Conservation (phyloP, 208 protist species). For the Acanthamoeba sp. region DNA sequence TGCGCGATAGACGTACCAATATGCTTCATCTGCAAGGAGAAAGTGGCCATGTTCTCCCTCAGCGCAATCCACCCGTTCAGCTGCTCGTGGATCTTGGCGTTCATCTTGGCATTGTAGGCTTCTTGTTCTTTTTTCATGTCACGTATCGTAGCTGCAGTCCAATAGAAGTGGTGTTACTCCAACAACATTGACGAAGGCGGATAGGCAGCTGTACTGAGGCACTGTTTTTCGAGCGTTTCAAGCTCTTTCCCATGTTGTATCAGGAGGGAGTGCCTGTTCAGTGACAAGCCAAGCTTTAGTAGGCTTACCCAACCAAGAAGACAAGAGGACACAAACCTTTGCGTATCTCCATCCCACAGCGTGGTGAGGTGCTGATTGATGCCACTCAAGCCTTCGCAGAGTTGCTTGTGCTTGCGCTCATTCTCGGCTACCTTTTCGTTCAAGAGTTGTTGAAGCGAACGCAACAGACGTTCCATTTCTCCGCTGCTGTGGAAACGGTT, state of each 20-base stretch:
- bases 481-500: background rate
- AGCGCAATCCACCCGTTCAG: background rate
- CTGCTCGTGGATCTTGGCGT: conserved; percentile 4
- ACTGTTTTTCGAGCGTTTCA: background rate
- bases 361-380: background rate
- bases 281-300: background rate
- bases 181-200: background rate
- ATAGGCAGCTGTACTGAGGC: background rate
- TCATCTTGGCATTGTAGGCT: conserved; percentile 43
- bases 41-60: background rate
- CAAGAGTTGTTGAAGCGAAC: background rate
- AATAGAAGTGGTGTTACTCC: background rate
- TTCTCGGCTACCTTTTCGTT: background rate
- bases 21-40: background rate
- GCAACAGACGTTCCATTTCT: background rate
- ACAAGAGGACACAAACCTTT: background rate
- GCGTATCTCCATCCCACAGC: background rate
- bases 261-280: background rate
- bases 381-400: background rate
- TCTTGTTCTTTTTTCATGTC: conserved; percentile 17
- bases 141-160: background rate
- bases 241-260: background rate
- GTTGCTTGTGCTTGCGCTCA: background rate
- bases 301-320: background rate
- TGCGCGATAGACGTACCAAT: too few relatives aligned